Conservation (phyloP, 345 rosid species). For the Eucalyptus cloeziana region DNA sequence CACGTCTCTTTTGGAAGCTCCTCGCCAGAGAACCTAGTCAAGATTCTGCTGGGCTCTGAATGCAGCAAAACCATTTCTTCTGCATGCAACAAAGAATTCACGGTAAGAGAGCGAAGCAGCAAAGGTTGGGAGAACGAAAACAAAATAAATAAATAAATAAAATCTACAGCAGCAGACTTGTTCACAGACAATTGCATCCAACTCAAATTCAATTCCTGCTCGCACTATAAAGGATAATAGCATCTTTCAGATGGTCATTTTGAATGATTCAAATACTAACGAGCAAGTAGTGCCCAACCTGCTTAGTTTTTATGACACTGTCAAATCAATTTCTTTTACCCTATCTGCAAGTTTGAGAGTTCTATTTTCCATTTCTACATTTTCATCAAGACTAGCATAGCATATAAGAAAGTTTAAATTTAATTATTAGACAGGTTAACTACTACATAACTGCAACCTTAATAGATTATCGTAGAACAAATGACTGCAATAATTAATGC, state of each 20-base stretch:
- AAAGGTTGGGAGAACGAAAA: neutral
- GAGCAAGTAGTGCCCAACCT: neutral
- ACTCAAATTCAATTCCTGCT: neutral
- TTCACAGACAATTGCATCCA: neutral
- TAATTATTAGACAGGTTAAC: neutral
- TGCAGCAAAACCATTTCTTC: slow-evolving; percentile 96
- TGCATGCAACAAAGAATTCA: slow-evolving; percentile 10
- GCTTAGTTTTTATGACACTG: neutral
- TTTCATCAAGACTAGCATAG: neutral
- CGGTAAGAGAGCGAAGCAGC: neutral
- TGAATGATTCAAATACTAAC: neutral
- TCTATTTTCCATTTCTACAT: neutral
- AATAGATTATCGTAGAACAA: neutral
- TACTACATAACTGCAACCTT: neutral
- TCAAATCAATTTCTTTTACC: neutral
- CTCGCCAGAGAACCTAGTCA: slow-evolving; percentile 9
- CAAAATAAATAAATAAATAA: neutral
- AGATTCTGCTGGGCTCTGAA: slow-evolving; percentile 58
- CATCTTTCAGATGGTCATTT: neutral
- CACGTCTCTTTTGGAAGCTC: neutral
- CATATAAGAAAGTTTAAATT: neutral
- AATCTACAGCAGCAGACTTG: neutral
- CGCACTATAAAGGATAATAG: neutral
- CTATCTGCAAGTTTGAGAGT: neutral
- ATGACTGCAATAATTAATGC: neutral